These are phyloP conservation scores for Apiotrichum sp. DNA, from an alignment of 1,284 basidiomycete genomes.

Conservation along the genomic window DNA sequence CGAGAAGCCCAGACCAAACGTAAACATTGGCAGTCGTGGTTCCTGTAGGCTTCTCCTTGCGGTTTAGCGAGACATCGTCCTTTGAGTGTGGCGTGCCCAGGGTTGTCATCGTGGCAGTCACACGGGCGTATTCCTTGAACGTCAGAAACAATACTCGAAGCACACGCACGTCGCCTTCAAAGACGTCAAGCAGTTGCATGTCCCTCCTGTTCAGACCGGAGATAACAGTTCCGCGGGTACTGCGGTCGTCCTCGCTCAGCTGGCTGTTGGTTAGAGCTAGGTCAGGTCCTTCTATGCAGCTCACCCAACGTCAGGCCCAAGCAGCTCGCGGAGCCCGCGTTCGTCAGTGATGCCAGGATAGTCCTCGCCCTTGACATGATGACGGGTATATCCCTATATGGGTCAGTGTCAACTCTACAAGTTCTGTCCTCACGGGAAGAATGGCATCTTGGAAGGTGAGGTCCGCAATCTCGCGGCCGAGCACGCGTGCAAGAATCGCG, in stretches of 20 bases:
- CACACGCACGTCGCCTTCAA: slow-evolving; percentile 56
- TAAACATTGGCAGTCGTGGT: slow-evolving; percentile 57
- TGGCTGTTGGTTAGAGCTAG: slow-evolving; percentile 33
- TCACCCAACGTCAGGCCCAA: slow-evolving; percentile 9
- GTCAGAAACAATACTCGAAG: background rate
- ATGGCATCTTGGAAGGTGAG: slow-evolving; percentile 57
- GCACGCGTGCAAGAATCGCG: slow-evolving; percentile 59
- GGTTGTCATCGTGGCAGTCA: slow-evolving; percentile 53
- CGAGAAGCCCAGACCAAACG: slow-evolving; percentile 55
- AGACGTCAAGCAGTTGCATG: slow-evolving; percentile 59
- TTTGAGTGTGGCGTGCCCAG: slow-evolving; percentile 47
- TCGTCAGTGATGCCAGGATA: slow-evolving; percentile 67
- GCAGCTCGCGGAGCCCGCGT: slow-evolving; percentile 12
- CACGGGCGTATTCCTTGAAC: slow-evolving; percentile 63
- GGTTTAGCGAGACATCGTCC: slow-evolving; percentile 3
- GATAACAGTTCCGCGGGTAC: slow-evolving; percentile 66
- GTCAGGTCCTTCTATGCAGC: background rate
- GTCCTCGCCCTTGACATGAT: slow-evolving; percentile 58
- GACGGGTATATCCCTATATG: slow-evolving; percentile 66
- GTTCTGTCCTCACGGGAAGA: slow-evolving; percentile 45
- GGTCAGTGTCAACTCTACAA: slow-evolving; percentile 3
- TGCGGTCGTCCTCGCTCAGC: slow-evolving; percentile 48
- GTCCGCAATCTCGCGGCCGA: slow-evolving; percentile 55
- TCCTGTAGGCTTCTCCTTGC: slow-evolving; percentile 6
- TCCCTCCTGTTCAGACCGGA: slow-evolving; percentile 58